Evolutionary conservation across 768 basidiomycete genomes (phyloP).

Genomic region (Solioccasus polychromus): DNA sequence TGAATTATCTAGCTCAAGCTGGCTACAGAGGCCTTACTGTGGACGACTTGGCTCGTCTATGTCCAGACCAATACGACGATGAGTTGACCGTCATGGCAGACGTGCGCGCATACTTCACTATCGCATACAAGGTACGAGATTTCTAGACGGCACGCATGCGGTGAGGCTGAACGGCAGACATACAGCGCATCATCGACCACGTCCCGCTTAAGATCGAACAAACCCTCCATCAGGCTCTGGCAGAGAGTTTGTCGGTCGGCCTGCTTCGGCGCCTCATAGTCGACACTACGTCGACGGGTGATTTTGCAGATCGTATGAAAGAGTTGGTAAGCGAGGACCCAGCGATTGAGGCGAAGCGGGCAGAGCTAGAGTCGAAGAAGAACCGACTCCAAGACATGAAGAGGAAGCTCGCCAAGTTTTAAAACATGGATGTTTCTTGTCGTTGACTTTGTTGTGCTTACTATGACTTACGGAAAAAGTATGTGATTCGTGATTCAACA

Average conservation of each 20-base stretch:
- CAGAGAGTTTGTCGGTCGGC: slow-evolving; percentile 30
- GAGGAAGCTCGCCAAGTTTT: slow-evolving; percentile 33
- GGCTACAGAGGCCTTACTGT: slow-evolving; percentile 23
- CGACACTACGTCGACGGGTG: slow-evolving; percentile 9
- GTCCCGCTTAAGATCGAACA: slow-evolving; percentile 50
- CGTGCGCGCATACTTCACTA: slow-evolving; percentile 55
- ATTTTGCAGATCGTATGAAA: slow-evolving; percentile 32
- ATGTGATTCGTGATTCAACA: too few relatives aligned
- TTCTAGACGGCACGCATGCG: neutral
- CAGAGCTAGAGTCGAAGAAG: slow-evolving; percentile 32
- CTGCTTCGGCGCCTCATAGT: slow-evolving; percentile 36
- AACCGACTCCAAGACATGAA: slow-evolving; percentile 39
- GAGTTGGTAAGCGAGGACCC: slow-evolving; percentile 48
- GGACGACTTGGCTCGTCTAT: slow-evolving; percentile 28
- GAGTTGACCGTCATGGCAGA: slow-evolving; percentile 54
- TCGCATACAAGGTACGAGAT: slow-evolving; percentile 48
- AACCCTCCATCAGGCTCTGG: slow-evolving; percentile 40
- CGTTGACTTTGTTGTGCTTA: too few relatives aligned
- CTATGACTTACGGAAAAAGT: too few relatives aligned
- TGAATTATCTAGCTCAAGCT: slow-evolving; percentile 30
- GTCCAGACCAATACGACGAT: slow-evolving; percentile 33
- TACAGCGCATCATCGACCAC: slow-evolving; percentile 54
- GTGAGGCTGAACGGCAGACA: neutral
- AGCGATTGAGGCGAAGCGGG: slow-evolving; percentile 31
- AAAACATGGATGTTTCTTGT: too few relatives aligned